phyloP scores from a whole-genome alignment of 2,329 filamentous ascomycete species.

The Monilinia fructigena region DNA sequence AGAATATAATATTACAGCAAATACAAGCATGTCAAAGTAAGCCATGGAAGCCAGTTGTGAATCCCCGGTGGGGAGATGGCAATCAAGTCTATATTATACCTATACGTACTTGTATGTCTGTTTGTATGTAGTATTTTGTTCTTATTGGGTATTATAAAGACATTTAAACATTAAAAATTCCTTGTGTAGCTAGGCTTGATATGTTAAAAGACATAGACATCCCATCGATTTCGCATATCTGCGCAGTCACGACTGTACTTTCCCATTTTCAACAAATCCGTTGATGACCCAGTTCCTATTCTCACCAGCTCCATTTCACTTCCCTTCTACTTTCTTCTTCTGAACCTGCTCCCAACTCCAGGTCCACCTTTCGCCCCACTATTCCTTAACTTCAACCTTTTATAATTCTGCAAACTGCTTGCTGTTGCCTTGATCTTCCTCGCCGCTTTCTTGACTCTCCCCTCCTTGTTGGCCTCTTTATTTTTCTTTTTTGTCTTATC shows the following conservation, averaged over 20 bases:
- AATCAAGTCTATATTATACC: not conserved
- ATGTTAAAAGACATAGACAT: not conserved
- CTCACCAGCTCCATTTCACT: not conserved
- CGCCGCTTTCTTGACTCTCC: conserved; percentile 50
- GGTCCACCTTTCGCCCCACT: conserved; percentile 61
- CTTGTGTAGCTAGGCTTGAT: not conserved
- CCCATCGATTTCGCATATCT: not conserved
- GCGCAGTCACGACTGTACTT: not conserved
- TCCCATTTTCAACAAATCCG: not conserved
- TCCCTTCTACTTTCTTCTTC: conserved; percentile 46
- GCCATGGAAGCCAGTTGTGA: too few species aligned
- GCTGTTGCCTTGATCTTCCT: conserved; percentile 64
- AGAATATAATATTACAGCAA: too few species aligned
- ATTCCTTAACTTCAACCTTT: conserved; percentile 62
- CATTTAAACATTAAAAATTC: not conserved
- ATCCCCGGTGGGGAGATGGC: not conserved
- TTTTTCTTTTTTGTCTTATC: conserved; percentile 31
- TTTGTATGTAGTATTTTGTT: too few species aligned
- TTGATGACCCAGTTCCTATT: not conserved
- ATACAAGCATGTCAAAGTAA: not conserved
- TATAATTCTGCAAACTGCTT: conserved; percentile 59
- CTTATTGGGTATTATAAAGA: conserved; percentile 1
- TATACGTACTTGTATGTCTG: too few species aligned
- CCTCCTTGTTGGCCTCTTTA: conserved; percentile 38
- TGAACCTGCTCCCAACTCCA: conserved; percentile 57